phyloP scores from a whole-genome alignment of 106 monocot species.

The Dioscorea zingiberensis region DNA sequence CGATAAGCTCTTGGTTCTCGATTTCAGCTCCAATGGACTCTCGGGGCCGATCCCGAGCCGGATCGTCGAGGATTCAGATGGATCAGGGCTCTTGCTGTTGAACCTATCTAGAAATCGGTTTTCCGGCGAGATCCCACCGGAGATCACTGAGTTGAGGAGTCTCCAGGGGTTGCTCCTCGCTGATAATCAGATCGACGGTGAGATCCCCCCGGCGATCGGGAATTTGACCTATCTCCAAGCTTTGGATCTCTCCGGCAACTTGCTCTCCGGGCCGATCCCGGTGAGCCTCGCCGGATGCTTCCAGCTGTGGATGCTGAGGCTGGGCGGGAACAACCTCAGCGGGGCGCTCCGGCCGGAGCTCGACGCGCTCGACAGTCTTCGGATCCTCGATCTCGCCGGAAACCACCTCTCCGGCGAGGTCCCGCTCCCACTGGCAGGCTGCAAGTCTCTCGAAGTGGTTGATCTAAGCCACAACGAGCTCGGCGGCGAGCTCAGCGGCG shows the following conservation, averaged over 20 bases:
- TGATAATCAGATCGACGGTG: conserved; percentile 54
- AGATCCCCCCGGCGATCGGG: conserved; percentile 72
- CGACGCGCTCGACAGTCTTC: conserved; percentile 75
- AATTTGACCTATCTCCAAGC: conserved; percentile 84
- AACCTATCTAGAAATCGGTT: conserved; percentile 61
- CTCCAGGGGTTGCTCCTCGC: conserved; percentile 63
- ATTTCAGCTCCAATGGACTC: conserved; percentile 67
- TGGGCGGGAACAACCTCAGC: conserved; percentile 72
- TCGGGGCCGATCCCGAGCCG: conserved; percentile 56
- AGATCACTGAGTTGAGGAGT: conserved; percentile 52
- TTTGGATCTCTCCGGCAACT: conserved; percentile 67
- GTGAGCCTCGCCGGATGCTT: conserved; percentile 78
- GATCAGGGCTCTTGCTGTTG: conserved; percentile 59
- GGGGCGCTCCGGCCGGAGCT: conserved; percentile 80
- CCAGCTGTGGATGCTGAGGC: conserved; percentile 75
- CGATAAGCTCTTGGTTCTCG: conserved; percentile 48
- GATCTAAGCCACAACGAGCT: conserved; percentile 57
- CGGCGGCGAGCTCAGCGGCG: conserved; percentile 72
- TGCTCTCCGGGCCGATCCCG: conserved; percentile 66
- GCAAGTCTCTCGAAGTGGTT: conserved; percentile 79
- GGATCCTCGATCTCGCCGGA: conserved; percentile 52
- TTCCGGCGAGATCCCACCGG: conserved; percentile 54
- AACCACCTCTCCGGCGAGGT: conserved; percentile 90
- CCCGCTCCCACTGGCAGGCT: conserved; percentile 81
- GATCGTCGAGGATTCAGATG: conserved; percentile 40